Percentiles rank a stretch among this genome's conserved stretches.
phyloP scores from a whole-genome alignment of 2,329 filamentous ascomycete species.

The Aspergillus piperis region DNA sequence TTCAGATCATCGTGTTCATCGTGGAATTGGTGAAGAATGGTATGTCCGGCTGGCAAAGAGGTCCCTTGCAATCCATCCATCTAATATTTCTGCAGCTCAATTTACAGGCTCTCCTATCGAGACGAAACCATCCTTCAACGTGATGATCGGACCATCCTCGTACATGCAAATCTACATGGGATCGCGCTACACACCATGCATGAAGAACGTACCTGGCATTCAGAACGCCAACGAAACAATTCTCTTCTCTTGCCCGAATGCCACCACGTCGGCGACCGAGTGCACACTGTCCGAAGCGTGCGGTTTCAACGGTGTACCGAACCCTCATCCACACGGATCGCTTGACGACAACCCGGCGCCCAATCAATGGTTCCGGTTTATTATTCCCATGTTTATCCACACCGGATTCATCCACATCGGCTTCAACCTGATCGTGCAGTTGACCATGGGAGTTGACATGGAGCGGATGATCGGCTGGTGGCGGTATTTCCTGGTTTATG shows the following conservation, averaged over 20 bases:
- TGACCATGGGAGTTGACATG: conserved; percentile 90
- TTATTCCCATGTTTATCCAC: conserved; percentile 92
- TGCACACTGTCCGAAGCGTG: conserved; percentile 81
- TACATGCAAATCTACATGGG: conserved; percentile 97
- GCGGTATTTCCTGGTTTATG: conserved; percentile 86
- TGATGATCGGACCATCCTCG: conserved; percentile 92
- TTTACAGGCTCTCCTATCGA: conserved; percentile 69
- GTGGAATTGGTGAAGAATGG: conserved; percentile 83
- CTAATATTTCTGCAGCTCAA: conserved; percentile 53
- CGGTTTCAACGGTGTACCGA: conserved; percentile 75
- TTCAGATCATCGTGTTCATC: conserved; percentile 84
- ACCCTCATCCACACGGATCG: conserved; percentile 56
- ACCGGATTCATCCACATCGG: conserved; percentile 91
- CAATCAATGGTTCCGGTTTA: conserved; percentile 97
- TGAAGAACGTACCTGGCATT: conserved; percentile 68
- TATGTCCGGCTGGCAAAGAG: conserved; percentile 46
- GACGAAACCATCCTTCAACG: conserved; percentile 85
- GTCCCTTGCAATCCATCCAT: conserved; percentile 6
- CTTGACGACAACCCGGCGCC: conserved; percentile 65
- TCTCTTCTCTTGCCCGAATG: conserved; percentile 78
- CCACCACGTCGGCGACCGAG: conserved; percentile 60
- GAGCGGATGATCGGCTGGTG: conserved; percentile 85
- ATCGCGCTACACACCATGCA: conserved; percentile 86
- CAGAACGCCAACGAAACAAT: conserved; percentile 40
- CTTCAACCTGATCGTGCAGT: conserved; percentile 90